Conservation (phyloP, 2,329 filamentous ascomycete species). For the Fusarium torreyae region DNA sequence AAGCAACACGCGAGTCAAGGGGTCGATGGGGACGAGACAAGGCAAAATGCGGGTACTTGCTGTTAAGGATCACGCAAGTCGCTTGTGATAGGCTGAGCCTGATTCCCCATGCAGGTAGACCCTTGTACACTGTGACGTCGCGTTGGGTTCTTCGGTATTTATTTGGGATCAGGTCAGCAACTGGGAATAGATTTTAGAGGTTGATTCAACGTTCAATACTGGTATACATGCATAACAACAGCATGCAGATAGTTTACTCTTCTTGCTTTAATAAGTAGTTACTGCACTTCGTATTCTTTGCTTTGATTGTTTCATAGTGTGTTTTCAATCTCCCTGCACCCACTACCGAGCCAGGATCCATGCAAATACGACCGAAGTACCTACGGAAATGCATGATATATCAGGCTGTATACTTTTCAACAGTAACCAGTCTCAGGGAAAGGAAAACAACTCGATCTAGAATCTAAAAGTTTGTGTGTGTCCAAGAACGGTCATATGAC, state of each 20-base stretch:
- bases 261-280: too few species aligned
- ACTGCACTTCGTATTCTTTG: too few species aligned
- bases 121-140: slow-evolving; percentile 43
- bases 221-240: neutral
- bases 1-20: slow-evolving; percentile 28
- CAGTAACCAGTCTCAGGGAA: neutral
- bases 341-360: slow-evolving; percentile 9
- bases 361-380: slow-evolving; percentile 7
- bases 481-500: slow-evolving; percentile 29
- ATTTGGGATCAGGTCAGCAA: neutral
- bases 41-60: slow-evolving; percentile 27
- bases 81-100: slow-evolving; percentile 36
- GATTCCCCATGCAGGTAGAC: slow-evolving; percentile 24
- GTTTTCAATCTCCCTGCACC: slow-evolving; percentile 18
- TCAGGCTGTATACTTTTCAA: slow-evolving; percentile 25
- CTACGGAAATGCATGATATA: slow-evolving; percentile 41
- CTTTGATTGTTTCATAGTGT: too few species aligned
- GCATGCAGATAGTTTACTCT: too few species aligned
- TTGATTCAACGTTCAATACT: slow-evolving; percentile 8
- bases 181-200: slow-evolving; percentile 21
- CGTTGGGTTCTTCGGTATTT: slow-evolving; percentile 19
- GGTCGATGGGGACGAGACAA: slow-evolving; percentile 9
- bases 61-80: slow-evolving; percentile 20
- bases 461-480: slow-evolving; percentile 8
- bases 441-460: neutral